Percentiles rank a stretch among this genome's conserved stretches.
phyloP scores from a whole-genome alignment of 192 early-diverging fungal species.

The Linnemannia exigua region DNA sequence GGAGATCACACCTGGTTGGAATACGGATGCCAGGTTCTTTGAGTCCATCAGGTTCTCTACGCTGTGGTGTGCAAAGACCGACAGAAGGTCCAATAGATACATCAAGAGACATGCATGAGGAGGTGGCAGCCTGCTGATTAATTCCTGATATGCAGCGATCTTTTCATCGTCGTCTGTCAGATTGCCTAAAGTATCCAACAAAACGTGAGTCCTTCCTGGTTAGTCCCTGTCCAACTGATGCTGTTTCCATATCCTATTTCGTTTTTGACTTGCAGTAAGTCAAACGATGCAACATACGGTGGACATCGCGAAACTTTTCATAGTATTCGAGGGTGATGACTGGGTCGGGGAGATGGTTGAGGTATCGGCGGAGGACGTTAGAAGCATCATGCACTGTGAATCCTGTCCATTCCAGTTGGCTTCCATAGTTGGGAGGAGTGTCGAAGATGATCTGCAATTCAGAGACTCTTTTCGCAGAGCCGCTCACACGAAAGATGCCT shows the following conservation, averaged over 20 bases:
- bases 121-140: constrained; percentile 70
- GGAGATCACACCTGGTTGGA: constrained; percentile 81
- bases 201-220: background rate
- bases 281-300: constrained; percentile 58
- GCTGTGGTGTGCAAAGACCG: constrained; percentile 65
- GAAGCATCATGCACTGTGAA: constrained; percentile 87
- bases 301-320: constrained; percentile 73
- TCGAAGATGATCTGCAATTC: constrained; percentile 79
- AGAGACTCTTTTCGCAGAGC: constrained; percentile 80
- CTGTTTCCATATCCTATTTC: background rate
- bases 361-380: constrained; percentile 78
- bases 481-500: constrained; percentile 84
- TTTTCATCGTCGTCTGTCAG: constrained; percentile 48
- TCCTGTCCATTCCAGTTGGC: constrained; percentile 70
- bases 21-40: constrained; percentile 81
- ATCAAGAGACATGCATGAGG: constrained; percentile 77
- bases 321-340: constrained; percentile 79
- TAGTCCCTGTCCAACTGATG: background rate
- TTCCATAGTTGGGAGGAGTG: constrained; percentile 72
- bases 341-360: constrained; percentile 79
- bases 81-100: constrained; percentile 77
- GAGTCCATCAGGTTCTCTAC: constrained; percentile 77
- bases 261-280: background rate
- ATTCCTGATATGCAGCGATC: constrained; percentile 65
- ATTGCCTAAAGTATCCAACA: constrained; percentile 40